These are phyloP conservation scores for Paracamarosporium sp. DNA, from an alignment of 2,329 filamentous ascomycete genomes.

Conservation along the genomic window DNA sequence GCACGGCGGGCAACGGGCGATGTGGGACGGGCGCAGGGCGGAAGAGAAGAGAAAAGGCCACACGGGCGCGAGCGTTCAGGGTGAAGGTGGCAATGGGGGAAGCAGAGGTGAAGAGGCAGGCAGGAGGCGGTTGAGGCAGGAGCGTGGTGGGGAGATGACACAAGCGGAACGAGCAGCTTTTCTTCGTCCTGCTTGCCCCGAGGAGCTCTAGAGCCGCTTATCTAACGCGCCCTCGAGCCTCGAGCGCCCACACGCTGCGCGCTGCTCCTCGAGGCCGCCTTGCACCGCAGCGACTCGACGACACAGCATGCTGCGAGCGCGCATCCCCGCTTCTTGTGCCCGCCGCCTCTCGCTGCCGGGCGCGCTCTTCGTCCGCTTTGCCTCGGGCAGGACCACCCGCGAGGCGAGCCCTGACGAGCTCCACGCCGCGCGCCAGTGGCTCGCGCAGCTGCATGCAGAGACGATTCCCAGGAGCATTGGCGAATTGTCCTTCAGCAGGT, in stretches of 20 bases:
- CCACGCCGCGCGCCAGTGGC: conserved; percentile 62
- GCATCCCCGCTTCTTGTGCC: conserved; percentile 13
- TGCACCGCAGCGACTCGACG: conserved; percentile 21
- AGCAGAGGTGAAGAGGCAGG: not conserved
- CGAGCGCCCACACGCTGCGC: not conserved
- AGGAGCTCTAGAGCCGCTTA: not conserved
- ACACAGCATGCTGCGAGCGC: conserved; percentile 6
- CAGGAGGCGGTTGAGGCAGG: not conserved
- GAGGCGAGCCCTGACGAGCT: conserved; percentile 36
- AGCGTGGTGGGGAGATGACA: conserved; percentile 6
- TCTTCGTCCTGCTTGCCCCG: not conserved
- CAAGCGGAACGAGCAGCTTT: conserved; percentile 3
- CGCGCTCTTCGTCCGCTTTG: conserved; percentile 12
- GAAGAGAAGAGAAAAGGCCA: not conserved
- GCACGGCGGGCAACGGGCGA: conserved; percentile 2
- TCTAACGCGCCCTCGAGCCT: too few relatives aligned
- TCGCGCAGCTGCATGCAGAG: conserved; percentile 59
- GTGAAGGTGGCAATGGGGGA: not conserved
- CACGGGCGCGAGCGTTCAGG: not conserved
- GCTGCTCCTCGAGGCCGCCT: not conserved
- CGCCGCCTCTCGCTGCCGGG: not conserved
- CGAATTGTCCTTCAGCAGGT: conserved; percentile 67
- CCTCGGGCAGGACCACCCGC: conserved; percentile 5
- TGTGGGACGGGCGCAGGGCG: not conserved
- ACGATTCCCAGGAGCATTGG: conserved; percentile 64